Conservation (phyloP, 345 rosid genomes). For the Brassica nigra region DNA sequence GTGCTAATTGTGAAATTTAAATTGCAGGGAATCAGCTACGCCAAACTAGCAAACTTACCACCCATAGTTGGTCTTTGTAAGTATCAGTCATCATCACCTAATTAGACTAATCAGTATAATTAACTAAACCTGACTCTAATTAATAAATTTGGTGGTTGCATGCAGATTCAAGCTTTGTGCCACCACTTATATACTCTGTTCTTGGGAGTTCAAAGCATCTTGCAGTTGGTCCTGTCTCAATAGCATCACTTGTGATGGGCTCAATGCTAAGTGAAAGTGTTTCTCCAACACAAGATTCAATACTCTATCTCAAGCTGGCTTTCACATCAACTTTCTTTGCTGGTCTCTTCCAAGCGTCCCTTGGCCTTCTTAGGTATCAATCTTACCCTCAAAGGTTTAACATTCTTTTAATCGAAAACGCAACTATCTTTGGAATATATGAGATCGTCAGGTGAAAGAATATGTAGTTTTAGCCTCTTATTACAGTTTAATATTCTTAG, state of each 20-base stretch:
- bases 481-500: conserved; percentile 26
- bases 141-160: conserved; percentile 3
- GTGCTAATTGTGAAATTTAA: background rate
- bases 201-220: conserved; percentile 95
- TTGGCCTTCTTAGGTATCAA: conserved; percentile 81
- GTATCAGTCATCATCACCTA: conserved; percentile 38
- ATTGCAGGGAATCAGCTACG: conserved; percentile 96
- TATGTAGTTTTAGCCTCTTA: background rate
- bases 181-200: conserved; percentile 82
- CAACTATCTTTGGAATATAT: conserved; percentile 5
- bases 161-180: conserved; percentile 99
- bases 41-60: conserved; percentile 95
- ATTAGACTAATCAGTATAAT: conserved; percentile 8
- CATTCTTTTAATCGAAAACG: background rate
- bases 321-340: conserved; percentile 98
- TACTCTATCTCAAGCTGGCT: conserved; percentile 77
- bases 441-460: conserved; percentile 25
- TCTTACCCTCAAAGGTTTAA: background rate
- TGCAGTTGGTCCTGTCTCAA: conserved; percentile 96
- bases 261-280: conserved; percentile 86
- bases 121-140: background rate
- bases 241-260: conserved; percentile 96
- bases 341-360: conserved; percentile 88
- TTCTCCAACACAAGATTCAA: conserved; percentile 61
- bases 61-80: conserved; percentile 92